Conservation (phyloP, 2,329 filamentous ascomycete species). For the Ophiostoma novo-ulmi region DNA sequence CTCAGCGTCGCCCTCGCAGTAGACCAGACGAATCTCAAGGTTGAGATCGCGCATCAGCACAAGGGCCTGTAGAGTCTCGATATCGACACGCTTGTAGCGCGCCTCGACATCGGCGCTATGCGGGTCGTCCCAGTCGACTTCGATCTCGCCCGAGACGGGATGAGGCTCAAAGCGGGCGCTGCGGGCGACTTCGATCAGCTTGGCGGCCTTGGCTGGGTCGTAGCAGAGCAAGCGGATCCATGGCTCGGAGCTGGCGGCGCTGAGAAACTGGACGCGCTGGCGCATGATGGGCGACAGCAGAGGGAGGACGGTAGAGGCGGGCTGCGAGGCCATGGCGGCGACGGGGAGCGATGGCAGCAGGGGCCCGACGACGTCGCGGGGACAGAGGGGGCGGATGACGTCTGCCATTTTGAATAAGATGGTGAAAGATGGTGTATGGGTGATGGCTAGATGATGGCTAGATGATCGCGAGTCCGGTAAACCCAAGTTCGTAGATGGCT, state of each 20-base stretch:
- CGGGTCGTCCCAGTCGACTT: slow-evolving; percentile 57
- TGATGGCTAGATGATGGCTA: neutral
- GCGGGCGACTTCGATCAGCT: slow-evolving; percentile 56
- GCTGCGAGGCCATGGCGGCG: slow-evolving; percentile 53
- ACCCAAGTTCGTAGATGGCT: neutral
- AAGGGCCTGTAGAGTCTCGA: slow-evolving; percentile 68
- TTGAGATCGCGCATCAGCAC: slow-evolving; percentile 55
- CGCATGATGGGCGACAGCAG: slow-evolving; percentile 61
- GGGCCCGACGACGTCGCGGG: slow-evolving; percentile 47
- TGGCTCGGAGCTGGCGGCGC: slow-evolving; percentile 53
- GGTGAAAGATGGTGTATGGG: neutral
- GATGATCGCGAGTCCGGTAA: neutral
- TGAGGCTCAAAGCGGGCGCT: slow-evolving; percentile 69
- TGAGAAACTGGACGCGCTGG: slow-evolving; percentile 61
- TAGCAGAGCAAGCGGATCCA: slow-evolving; percentile 73
- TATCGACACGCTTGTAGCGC: slow-evolving; percentile 63
- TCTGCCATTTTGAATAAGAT: neutral
- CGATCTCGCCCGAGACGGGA: slow-evolving; percentile 72
- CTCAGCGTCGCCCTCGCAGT: slow-evolving; percentile 61
- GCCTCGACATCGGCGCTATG: slow-evolving; percentile 49
- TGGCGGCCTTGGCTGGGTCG: slow-evolving; percentile 51
- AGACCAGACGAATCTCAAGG: slow-evolving; percentile 62
- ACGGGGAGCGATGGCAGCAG: slow-evolving; percentile 57
- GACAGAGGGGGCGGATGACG: slow-evolving; percentile 42
- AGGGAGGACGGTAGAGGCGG: slow-evolving; percentile 52